Base-by-base conservation (phyloP, 805 yeast genomes). In the Candida patagonica region DNA sequence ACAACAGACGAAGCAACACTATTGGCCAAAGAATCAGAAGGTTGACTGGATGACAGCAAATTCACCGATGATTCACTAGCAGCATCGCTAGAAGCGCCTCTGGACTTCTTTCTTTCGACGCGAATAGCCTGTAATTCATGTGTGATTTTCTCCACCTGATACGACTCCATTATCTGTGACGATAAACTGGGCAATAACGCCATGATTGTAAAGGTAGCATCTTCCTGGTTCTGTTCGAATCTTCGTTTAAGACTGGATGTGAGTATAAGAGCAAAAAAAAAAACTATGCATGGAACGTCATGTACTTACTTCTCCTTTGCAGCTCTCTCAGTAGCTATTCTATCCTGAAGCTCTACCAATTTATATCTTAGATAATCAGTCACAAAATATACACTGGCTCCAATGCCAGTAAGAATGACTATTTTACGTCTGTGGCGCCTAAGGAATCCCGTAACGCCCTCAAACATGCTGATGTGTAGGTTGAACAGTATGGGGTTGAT, bases 151-250 rank as follows among this genome's bases (percentile, higher is more conserved):
- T 86, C 95, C 17, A 83, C 88, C 5, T 83, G 79, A 45, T 80
- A 65, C 40, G 66, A 66, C 16, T 70, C 73, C 42, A 78, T 60
- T 6, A 85, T 70, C 12, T 83, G 85, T 23, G 70, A 70, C 5
- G 78, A 69, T 31, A 88, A 64, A 4, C 85, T 84, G 1, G 95
- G 94, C 36, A 84, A 66, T 45, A 89, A 68, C 3, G 94, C 88
- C 55, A 83, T 67, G 38, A 88, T 75, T 0, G 96, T 89, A 63
- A 76, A 77, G 38, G 81, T 70, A 35, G 95, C 84, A 60, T 89
- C 97, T 50, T 79, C 78, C 54, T 88, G 96, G 8, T 96, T 89
- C 64, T 87, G 96, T 37, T 81, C 77, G 53, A 87, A 89, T 42
- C 96, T 66, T 50, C 92, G 70, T 50, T 79, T 79, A 43, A 88